A percentile compares a stretch with the other conserved stretches of the same genome.
These are phyloP conservation scores for Aspergillus sergii DNA, from an alignment of 2,329 filamentous ascomycete species.

Conservation along the genomic window DNA sequence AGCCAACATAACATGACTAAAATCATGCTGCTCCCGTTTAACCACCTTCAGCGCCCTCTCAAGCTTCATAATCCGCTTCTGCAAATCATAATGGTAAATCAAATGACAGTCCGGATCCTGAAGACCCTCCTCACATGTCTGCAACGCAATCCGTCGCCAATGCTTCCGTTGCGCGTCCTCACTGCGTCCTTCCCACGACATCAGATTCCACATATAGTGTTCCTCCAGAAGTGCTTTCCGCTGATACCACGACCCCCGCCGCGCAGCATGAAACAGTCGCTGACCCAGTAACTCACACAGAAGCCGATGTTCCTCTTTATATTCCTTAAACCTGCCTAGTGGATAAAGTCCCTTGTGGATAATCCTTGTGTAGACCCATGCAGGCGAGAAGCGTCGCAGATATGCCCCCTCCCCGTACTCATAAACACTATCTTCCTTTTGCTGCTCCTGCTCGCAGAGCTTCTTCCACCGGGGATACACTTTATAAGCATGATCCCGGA, in stretches of 20 bases:
- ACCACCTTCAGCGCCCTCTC: conserved; percentile 82
- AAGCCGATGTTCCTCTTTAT: conserved; percentile 74
- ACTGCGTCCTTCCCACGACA: conserved; percentile 49
- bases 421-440: conserved; percentile 76
- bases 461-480: conserved; percentile 80
- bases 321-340: conserved; percentile 78
- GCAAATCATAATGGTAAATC: conserved; percentile 90
- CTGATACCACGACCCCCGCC: conserved; percentile 92
- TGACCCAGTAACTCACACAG: conserved; percentile 77
- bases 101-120: conserved; percentile 88
- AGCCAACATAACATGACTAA: conserved; percentile 77
- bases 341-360: conserved; percentile 83
- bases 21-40: conserved; percentile 87
- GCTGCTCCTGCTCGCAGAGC: conserved; percentile 72
- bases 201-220: conserved; percentile 79
- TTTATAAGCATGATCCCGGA: conserved; percentile 72
- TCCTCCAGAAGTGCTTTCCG: conserved; percentile 93
- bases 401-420: conserved; percentile 86
- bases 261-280: conserved; percentile 78
- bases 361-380: conserved; percentile 90
- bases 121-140: conserved; percentile 82
- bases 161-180: conserved; percentile 72
- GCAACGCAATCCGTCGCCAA: conserved; percentile 76
- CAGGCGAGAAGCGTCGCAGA: conserved; percentile 83
- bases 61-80: conserved; percentile 89